phyloP scores from a whole-genome alignment of 1,284 basidiomycete genomes.

The Athelia psychrophila region DNA sequence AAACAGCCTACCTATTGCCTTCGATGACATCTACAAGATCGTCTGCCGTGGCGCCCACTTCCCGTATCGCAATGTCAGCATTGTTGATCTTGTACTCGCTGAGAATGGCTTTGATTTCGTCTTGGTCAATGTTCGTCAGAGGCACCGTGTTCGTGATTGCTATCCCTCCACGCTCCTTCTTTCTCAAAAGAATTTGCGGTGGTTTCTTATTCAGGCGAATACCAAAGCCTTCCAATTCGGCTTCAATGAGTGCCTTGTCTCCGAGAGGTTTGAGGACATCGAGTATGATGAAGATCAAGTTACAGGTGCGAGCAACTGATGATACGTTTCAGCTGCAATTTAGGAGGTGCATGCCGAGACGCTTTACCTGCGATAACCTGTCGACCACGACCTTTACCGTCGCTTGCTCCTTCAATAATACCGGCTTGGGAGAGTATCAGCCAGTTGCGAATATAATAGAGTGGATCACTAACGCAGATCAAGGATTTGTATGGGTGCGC shows the following conservation, averaged over 20 bases:
- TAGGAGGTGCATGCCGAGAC: constrained; percentile 8
- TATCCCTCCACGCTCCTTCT: constrained; percentile 94
- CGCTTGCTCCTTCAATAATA: constrained; percentile 99
- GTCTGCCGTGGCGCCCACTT: constrained; percentile 92
- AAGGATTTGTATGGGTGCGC: constrained; percentile 89
- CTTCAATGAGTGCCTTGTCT: constrained; percentile 91
- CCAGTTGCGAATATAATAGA: constrained; percentile 1
- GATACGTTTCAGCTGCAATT: constrained; percentile 12
- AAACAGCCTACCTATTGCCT: constrained; percentile 69
- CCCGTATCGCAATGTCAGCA: constrained; percentile 91
- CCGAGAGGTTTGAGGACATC: constrained; percentile 97
- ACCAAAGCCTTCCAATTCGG: constrained; percentile 95
- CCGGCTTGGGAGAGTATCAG: constrained; percentile 56
- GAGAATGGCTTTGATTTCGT: constrained; percentile 95
- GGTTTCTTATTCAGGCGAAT: constrained; percentile 96
- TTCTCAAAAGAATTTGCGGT: constrained; percentile 85
- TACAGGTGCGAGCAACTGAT: constrained; percentile 93
- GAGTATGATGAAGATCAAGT: constrained; percentile 97
- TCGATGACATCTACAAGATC: constrained; percentile 98
- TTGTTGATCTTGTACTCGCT: constrained; percentile 92
- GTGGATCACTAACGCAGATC: constrained; percentile 67
- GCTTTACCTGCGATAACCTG: constrained; percentile 87
- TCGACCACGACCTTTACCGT: constrained; percentile 96
- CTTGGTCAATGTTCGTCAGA: constrained; percentile 93
- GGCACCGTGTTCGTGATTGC: constrained; percentile 96